Percentiles rank a stretch among this genome's conserved stretches.
phyloP scores from a whole-genome alignment of 371 early-diverging fungal genomes.

The Mortierella sp. region DNA sequence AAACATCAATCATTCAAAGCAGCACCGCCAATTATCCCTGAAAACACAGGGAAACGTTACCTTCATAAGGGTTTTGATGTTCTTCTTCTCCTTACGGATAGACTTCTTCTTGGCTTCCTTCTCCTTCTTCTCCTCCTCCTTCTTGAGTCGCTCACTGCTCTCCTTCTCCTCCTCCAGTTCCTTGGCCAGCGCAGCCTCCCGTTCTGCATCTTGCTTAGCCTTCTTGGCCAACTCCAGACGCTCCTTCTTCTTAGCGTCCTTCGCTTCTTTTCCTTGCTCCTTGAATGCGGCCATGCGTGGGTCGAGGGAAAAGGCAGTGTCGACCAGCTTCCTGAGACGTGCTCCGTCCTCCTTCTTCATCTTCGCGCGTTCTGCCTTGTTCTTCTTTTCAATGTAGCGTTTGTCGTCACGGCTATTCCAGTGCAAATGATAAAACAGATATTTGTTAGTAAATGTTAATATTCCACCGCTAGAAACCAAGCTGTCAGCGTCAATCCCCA shows the following conservation, averaged over 20 bases:
- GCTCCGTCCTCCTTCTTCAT: conserved; percentile 97
- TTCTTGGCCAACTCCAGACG: conserved; percentile 78
- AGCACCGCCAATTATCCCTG: too few species aligned
- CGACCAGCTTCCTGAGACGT: conserved; percentile 86
- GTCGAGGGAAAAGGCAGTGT: conserved; percentile 81
- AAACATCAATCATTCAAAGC: not conserved
- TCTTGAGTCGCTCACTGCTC: conserved; percentile 77
- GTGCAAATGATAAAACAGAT: not conserved
- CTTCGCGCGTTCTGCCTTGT: conserved; percentile 91
- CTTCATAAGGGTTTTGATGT: conserved; percentile 81
- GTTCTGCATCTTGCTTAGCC: conserved; percentile 68
- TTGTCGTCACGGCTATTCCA: conserved; percentile 88
- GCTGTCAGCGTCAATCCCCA: not conserved
- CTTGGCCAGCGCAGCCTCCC: conserved; percentile 61
- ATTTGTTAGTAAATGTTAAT: not conserved
- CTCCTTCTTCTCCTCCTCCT: conserved; percentile 73
- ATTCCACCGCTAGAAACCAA: not conserved
- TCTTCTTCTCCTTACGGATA: conserved; percentile 93
- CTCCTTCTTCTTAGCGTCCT: conserved; percentile 91
- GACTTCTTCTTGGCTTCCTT: conserved; percentile 83
- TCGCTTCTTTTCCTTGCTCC: conserved; percentile 89
- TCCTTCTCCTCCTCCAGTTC: conserved; percentile 60
- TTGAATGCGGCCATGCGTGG: conserved; percentile 93
- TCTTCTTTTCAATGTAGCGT: conserved; percentile 95
- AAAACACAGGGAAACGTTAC: conserved; percentile 10